These are phyloP conservation scores for Psophocarpus tetragonolobus DNA, from an alignment of 306 rosid genomes.

Conservation along the genomic window DNA sequence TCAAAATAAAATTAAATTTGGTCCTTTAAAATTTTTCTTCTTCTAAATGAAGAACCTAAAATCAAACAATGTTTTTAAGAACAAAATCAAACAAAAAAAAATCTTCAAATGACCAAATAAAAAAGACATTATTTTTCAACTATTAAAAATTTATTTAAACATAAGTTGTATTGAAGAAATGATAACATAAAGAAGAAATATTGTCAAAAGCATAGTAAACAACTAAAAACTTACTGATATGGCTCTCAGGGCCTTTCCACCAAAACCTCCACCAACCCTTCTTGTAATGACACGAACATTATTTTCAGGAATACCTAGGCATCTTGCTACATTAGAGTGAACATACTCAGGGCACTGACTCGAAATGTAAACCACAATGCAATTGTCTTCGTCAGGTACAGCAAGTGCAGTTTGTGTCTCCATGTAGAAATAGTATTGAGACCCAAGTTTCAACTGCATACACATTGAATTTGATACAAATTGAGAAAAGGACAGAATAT, in stretches of 20 bases:
- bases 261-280: slow-evolving; percentile 95
- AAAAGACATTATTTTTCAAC: no score
- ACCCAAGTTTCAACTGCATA: slow-evolving; percentile 73
- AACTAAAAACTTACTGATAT: slow-evolving; percentile 57
- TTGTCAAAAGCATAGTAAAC: not conserved
- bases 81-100: no score
- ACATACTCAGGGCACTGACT: slow-evolving; percentile 57
- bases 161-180: not conserved
- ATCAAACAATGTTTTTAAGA: no score
- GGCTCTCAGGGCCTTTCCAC: slow-evolving; percentile 66
- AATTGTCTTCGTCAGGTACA: slow-evolving; percentile 89
- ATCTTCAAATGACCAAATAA: no score
- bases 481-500: no score
- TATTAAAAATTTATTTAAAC: no score
- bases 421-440: slow-evolving; percentile 93
- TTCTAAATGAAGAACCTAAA: no score
- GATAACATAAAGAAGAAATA: not conserved
- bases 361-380: slow-evolving; percentile 77
- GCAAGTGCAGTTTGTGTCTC: slow-evolving; percentile 92
- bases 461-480: slow-evolving; percentile 27
- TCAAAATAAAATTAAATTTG: no score
- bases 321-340: slow-evolving; percentile 63
- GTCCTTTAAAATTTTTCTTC: no score
- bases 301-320: slow-evolving; percentile 76
- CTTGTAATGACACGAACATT: slow-evolving; percentile 89